Conservation (phyloP, 2,329 filamentous ascomycete genomes). For the Pestalotiopsis sp. region DNA sequence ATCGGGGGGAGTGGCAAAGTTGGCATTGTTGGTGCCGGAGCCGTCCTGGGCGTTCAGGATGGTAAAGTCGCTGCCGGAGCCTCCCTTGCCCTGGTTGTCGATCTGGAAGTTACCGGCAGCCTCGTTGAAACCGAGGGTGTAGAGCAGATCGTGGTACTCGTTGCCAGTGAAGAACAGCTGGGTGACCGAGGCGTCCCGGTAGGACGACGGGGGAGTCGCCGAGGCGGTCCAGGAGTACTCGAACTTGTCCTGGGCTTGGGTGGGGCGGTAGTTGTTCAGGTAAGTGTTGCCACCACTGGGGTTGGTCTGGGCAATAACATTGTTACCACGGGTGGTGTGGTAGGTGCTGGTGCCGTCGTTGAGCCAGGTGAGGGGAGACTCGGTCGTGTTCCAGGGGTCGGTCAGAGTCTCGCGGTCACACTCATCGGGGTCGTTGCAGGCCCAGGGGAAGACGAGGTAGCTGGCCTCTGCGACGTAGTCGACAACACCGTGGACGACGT, state of each 20-base stretch:
- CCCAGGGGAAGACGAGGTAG: conserved; percentile 58
- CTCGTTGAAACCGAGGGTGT: conserved; percentile 58
- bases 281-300: conserved; percentile 44
- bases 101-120: conserved; percentile 59
- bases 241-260: conserved; percentile 42
- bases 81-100: conserved; percentile 56
- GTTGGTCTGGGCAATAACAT: conserved; percentile 55
- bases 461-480: conserved; percentile 58
- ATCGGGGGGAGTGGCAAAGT: conserved; percentile 56
- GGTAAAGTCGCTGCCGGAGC: conserved; percentile 50
- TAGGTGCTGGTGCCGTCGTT: conserved; percentile 46
- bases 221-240: conserved; percentile 42
- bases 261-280: conserved; percentile 52
- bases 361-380: conserved; percentile 56
- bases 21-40: conserved; percentile 54
- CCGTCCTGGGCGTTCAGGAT: conserved; percentile 60
- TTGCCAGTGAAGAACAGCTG: conserved; percentile 64
- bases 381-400: conserved; percentile 46
- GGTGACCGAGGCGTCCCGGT: conserved; percentile 54
- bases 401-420: conserved; percentile 42
- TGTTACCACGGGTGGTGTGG: conserved; percentile 58
- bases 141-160: conserved; percentile 59
- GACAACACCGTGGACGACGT: conserved; percentile 51
- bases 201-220: conserved; percentile 36
- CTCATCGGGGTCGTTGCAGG: conserved; percentile 52